phyloP scores from a whole-genome alignment of 2,329 filamentous ascomycete genomes.

The Proliferodiscus dingleyae region DNA sequence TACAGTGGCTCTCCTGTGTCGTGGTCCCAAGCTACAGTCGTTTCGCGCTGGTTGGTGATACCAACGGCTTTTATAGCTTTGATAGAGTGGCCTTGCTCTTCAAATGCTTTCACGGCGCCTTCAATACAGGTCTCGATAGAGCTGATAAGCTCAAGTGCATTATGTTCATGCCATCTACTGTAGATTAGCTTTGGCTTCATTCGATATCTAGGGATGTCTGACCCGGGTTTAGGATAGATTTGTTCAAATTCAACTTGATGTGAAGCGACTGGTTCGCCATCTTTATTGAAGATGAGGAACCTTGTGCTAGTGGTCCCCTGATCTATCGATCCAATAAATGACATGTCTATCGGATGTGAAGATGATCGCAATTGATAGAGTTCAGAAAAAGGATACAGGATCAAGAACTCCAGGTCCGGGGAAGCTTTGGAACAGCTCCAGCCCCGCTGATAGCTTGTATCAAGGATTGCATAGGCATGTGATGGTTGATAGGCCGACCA shows the following conservation, averaged over 20 bases:
- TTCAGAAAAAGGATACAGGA: too few species aligned
- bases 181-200: neutral
- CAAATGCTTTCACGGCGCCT: conserved; percentile 66
- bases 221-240: conserved; percentile 72
- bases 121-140: conserved; percentile 79
- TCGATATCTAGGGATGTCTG: conserved; percentile 28
- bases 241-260: conserved; percentile 75
- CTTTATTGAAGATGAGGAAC: conserved; percentile 71
- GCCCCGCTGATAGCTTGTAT: too few species aligned
- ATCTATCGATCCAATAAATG: conserved; percentile 72
- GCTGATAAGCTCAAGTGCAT: conserved; percentile 69
- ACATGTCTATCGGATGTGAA: neutral
- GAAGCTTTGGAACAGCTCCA: too few species aligned
- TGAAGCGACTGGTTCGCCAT: conserved; percentile 63
- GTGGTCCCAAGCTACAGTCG: conserved; percentile 78
- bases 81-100: conserved; percentile 60
- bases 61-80: conserved; percentile 72
- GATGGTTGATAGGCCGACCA: too few species aligned
- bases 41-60: conserved; percentile 89
- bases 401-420: too few species aligned
- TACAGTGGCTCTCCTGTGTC: conserved; percentile 74
- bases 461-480: too few species aligned
- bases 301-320: conserved; percentile 75
- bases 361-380: too few species aligned
- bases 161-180: conserved; percentile 81